A percentile compares a stretch with the other conserved stretches of the same genome.
Evolutionary conservation across 495 filamentous ascomycete genomes (phyloP).

Genomic region (Oidiodendron maius): DNA sequence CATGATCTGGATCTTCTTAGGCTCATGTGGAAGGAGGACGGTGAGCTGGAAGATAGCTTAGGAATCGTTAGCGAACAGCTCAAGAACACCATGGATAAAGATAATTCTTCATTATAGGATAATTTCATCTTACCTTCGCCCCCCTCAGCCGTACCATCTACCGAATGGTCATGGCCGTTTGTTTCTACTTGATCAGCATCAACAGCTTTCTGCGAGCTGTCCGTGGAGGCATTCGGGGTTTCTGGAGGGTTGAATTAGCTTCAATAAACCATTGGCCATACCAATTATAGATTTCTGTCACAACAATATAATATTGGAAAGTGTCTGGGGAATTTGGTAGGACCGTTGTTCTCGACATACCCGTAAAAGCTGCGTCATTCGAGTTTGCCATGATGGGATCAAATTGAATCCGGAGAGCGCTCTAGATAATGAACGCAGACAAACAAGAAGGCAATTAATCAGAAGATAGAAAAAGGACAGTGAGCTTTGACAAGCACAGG

Average conservation of each 20-base stretch:
- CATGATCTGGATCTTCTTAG: conserved; percentile 76
- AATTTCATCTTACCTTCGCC: conserved; percentile 21
- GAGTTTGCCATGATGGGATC: background rate
- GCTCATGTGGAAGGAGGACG: conserved; percentile 76
- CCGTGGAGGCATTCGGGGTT: conserved; percentile 1
- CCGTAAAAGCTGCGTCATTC: conserved; percentile 5
- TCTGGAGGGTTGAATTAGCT: conserved; percentile 4
- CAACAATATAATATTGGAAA: too few relatives aligned
- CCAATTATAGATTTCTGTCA: background rate
- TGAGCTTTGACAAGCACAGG: background rate
- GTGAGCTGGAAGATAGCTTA: conserved; percentile 66
- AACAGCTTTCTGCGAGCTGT: conserved; percentile 11
- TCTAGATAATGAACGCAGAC: background rate
- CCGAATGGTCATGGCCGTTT: conserved; percentile 22
- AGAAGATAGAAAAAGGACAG: background rate
- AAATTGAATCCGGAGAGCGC: background rate
- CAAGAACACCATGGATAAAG: background rate
- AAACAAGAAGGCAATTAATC: background rate
- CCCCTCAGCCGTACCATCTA: conserved; percentile 22
- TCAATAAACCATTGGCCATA: conserved; percentile 1
- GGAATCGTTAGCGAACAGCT: conserved; percentile 6
- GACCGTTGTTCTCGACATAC: conserved; percentile 2
- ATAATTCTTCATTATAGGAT: background rate
- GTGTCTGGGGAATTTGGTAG: too few relatives aligned
- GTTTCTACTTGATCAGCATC: conserved; percentile 22